Evolutionary conservation across 2,329 filamentous ascomycete species (phyloP), one percentile per base, ranked within the genome.

Genomic region (Blastomyces parvus): DNA sequence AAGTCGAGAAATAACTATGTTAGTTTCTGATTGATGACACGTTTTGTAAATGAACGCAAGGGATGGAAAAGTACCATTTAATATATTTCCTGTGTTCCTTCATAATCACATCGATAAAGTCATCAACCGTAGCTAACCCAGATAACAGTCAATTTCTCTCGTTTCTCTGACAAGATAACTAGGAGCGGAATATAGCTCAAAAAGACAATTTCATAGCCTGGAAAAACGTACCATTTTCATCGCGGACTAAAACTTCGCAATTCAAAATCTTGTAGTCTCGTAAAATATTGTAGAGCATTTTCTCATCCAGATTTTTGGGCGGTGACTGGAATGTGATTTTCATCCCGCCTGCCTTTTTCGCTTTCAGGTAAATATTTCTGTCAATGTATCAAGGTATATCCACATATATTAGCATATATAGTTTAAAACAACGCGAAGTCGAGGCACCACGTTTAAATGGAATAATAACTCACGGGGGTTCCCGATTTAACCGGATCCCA

Each of bases 31-130:
- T 3, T 22, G n/a, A 22, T 36, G 17, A 9, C n/a, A 56, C 14
- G 19, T 30, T 33, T 22, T 6, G 25, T 46, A 38, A 61, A 62
- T 44, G 48, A 50, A 62, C 48, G 8, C 3, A 50, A 36, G 88
- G 74, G 70, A 27, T 44, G 53, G 25, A 60, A 36, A 65, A 70
- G 63, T 70, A 81, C 81, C 86, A 88, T 73, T 85, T 84, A 81
- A 99, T 97, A 81, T 99, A 99, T 77, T 96, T 99, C 73, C 94
- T 83, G 81, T 99, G 94, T 74, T 97, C 91, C 77, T 94, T 96
- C 93, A 97, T 97, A 78, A 99, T 97, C 66, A 97, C 91, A 76
- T 99, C 94, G 79, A 99, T 99, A 76, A 99, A 89, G 77, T 99
- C 93, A 79, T 99, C 94, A 44, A 99, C 91, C 0, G 94, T 97